Conservation (phyloP, 345 rosid genomes). For the Aquilaria malaccensis region DNA sequence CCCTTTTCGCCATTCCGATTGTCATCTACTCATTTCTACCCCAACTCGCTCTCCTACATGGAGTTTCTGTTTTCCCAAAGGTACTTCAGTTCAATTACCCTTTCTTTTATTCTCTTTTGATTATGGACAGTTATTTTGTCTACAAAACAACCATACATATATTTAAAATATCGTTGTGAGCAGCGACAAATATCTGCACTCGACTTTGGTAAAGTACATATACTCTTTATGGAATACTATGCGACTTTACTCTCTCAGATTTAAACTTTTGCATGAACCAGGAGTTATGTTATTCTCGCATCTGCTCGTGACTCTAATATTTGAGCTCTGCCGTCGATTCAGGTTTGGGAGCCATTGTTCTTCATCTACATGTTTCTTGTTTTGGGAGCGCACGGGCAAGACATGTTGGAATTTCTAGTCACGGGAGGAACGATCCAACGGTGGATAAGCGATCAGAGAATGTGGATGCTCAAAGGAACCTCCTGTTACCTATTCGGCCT, state of each 20-base stretch:
- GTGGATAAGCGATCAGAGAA: slow-evolving; percentile 46
- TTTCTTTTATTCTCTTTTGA: no score
- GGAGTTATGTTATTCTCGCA: no score
- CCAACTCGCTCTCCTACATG: slow-evolving; percentile 43
- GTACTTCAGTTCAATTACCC: slow-evolving; percentile 9
- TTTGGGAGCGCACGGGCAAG: slow-evolving; percentile 34
- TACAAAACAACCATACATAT: not conserved
- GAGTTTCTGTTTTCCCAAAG: slow-evolving; percentile 34
- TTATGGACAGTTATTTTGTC: no score
- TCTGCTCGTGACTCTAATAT: no score
- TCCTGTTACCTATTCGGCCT: slow-evolving; percentile 22
- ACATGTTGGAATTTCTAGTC: slow-evolving; percentile 13
- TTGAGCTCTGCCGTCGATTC: not conserved
- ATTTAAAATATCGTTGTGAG: no score
- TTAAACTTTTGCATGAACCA: no score
- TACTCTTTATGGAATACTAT: no score
- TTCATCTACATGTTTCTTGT: slow-evolving; percentile 33
- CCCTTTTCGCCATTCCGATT: slow-evolving; percentile 32
- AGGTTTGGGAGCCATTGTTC: slow-evolving; percentile 45
- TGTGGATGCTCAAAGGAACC: slow-evolving; percentile 25
- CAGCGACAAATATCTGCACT: no score
- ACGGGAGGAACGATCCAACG: slow-evolving; percentile 21
- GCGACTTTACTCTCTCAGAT: no score
- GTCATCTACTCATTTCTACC: slow-evolving; percentile 40
- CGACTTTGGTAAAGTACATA: no score